Base-by-base conservation (phyloP, 768 basidiomycete species). In the Pisolithus tinctorius region DNA sequence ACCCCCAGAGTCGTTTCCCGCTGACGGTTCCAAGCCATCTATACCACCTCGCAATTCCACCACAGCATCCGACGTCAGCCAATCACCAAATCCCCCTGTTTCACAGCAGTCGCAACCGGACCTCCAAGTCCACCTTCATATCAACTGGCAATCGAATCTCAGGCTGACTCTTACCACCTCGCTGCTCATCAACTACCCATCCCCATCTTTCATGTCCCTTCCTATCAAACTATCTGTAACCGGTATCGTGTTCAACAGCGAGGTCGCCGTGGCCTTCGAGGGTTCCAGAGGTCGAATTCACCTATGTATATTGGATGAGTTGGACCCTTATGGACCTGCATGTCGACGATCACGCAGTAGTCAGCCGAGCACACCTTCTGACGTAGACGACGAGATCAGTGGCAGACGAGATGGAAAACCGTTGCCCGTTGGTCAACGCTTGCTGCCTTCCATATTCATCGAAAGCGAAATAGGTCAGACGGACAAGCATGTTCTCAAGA, bases 391-490 rank as follows among this genome's bases (percentile, higher is more conserved):
- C n/a, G 83, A 84, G 16, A 63, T 67, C 9, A 68, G 65, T 5
- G 70, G 72, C 36, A 66, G 67, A 38, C 72, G 78, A 14, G 69
- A 76, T 0, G 69, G 76, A 8, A 91, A 91, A 60, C 84, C 83
- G 26, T 70, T 88, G 11, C 87, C 89, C 1, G 76, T 88, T 6
- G 93, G 94, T 0, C 84, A 88, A 58, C 78, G 93, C 27, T 69
- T 99, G 13, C 71, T 99, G 20, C 91, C 91, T 0, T 81, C 82
- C 11, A 90, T 96, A 40, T 80, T 84, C 58, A 94, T 98, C 68
- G 95, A 98, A 69, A 93, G 89, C 61, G 94, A 97, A 73, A 95
- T 98, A 47, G 95, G 95, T 3, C 90, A 97, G 72, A 74, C 85
- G 44, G 93, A 97, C 65, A 95, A 93, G 56, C 94, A 98, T 71